These are phyloP conservation scores for Corymbia maculata DNA, from an alignment of 345 rosid genomes.

Conservation along the genomic window DNA sequence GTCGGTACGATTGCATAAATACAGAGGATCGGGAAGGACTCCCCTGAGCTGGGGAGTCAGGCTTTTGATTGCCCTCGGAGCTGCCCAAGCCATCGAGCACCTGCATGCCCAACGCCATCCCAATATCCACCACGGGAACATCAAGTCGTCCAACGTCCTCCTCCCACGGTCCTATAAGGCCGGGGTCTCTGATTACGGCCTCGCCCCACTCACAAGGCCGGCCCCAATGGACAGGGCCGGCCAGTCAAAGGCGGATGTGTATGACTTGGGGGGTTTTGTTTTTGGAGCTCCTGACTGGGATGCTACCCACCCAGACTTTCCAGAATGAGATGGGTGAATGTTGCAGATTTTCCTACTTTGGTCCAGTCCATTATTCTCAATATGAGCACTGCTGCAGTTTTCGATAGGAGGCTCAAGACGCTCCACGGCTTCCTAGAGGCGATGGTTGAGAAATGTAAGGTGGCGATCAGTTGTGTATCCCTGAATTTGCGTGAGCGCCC, in stretches of 20 bases:
- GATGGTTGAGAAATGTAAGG: slow-evolving; percentile 78
- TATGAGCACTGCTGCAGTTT: slow-evolving; percentile 81
- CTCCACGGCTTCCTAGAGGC: slow-evolving; percentile 1
- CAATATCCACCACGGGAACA: slow-evolving; percentile 57
- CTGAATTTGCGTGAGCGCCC: slow-evolving; percentile 57
- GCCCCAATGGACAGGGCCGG: slow-evolving; percentile 60
- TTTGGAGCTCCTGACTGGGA: slow-evolving; percentile 79
- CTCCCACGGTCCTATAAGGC: slow-evolving; percentile 45
- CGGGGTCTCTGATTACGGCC: slow-evolving; percentile 62
- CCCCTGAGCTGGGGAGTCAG: slow-evolving; percentile 72
- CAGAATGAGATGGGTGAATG: slow-evolving; percentile 37
- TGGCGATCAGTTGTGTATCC: slow-evolving; percentile 75
- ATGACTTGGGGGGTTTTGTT: slow-evolving; percentile 67
- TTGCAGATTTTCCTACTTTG: slow-evolving; percentile 81
- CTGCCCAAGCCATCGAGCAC: slow-evolving; percentile 68
- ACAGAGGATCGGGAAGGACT: slow-evolving; percentile 10
- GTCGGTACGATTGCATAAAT: not conserved
- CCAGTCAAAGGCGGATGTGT: slow-evolving; percentile 39
- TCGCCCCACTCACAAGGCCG: slow-evolving; percentile 52
- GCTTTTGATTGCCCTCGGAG: slow-evolving; percentile 52
- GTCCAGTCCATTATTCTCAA: slow-evolving; percentile 92
- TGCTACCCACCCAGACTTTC: slow-evolving; percentile 64
- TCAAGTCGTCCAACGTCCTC: slow-evolving; percentile 77
- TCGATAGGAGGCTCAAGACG: slow-evolving; percentile 12
- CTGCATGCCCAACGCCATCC: slow-evolving; percentile 27